A percentile compares a stretch with the other conserved stretches of the same genome.
phyloP scores from a whole-genome alignment of 1,284 basidiomycete species.

The Cryptococcus sp. region DNA sequence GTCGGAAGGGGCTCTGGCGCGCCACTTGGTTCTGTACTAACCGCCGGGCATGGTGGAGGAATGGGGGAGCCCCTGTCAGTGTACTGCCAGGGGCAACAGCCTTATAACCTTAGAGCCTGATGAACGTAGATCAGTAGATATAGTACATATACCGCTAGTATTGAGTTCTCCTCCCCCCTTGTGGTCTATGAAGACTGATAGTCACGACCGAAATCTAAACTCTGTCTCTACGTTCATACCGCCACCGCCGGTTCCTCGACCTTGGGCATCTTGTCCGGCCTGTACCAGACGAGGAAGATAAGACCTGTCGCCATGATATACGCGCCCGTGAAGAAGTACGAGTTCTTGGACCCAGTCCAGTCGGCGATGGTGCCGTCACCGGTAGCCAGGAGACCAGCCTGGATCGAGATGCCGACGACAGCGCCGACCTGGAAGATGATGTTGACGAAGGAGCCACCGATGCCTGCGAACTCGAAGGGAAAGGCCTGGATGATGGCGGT shows the following conservation, averaged over 20 bases:
- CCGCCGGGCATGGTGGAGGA: too few relatives aligned
- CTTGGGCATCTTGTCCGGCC: slow-evolving; percentile 36
- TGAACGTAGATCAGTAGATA: too few relatives aligned
- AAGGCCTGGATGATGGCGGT: slow-evolving; percentile 30
- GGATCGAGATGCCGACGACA: slow-evolving; percentile 42
- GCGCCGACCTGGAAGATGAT: slow-evolving; percentile 45
- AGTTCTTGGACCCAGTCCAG: slow-evolving; percentile 35
- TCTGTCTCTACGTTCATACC: background rate
- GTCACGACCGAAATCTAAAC: too few relatives aligned
- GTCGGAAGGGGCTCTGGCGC: too few relatives aligned
- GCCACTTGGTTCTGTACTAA: too few relatives aligned
- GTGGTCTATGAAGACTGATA: too few relatives aligned
- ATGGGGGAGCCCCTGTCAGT: too few relatives aligned
- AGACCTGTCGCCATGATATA: slow-evolving; percentile 33
- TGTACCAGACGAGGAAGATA: slow-evolving; percentile 34
- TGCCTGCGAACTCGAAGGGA: slow-evolving; percentile 24
- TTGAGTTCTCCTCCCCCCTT: too few relatives aligned
- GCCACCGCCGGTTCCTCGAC: slow-evolving; percentile 20
- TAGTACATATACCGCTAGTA: too few relatives aligned
- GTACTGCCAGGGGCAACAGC: too few relatives aligned
- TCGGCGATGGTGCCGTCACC: slow-evolving; percentile 29
- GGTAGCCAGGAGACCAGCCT: slow-evolving; percentile 34
- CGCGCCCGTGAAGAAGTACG: slow-evolving; percentile 35
- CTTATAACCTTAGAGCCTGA: too few relatives aligned
- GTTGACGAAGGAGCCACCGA: slow-evolving; percentile 36